Base-by-base conservation (phyloP, 169 alveolate genomes). In the Eimeria falciformis region DNA sequence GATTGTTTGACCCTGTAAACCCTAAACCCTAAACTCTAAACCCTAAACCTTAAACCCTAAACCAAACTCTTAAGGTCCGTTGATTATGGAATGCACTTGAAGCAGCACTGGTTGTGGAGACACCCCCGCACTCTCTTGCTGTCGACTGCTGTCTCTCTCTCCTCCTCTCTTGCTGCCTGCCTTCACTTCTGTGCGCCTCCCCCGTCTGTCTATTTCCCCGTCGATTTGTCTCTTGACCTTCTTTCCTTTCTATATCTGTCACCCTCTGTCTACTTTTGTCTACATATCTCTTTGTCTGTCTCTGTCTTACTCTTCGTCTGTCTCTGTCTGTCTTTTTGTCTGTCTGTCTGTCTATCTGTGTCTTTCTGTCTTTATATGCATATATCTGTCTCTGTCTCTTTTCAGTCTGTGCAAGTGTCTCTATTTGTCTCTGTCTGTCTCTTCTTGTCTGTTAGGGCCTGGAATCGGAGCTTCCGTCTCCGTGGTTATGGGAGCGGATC, bases 401-500 rank as follows among this genome's bases (percentile, higher is more conserved):
- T n/a, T 2, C 62, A 40, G 18, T 43, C 53, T 71, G 55, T 40
- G 56, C 53, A 37, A 37, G 33, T 18, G 3, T 11, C 40, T 82
- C n/a, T 27, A 0, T 40, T 0, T 40, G 84, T 37, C 47, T 86
- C 65, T 23, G 91, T 1, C 83, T 37, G 7, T 3, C 37, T 9
- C 55, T 65, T 66, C 69, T 66, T 11, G 71, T 58, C 81, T 58
- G 23, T n/a, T 82, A 89, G 93, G 93, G 93, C n/a, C 27, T 45
- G 90, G 75, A 23, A 58, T 58, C 84, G 27, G 93, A 89, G 45
- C 23, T 89, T 55, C 93, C 93, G 11, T 89, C 93, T 14, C 93
- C 93, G 33, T 89, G 93, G 93, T 37, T 55, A 46, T 89, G 93
- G 93, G 93, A 89, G 56, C 66, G 83, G 56, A 84, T 40, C 21